Evolutionary conservation across 2,329 filamentous ascomycete genomes (phyloP), one percentile per base, ranked within the genome.

Genomic region (Phialemonium atrogriseum): DNA sequence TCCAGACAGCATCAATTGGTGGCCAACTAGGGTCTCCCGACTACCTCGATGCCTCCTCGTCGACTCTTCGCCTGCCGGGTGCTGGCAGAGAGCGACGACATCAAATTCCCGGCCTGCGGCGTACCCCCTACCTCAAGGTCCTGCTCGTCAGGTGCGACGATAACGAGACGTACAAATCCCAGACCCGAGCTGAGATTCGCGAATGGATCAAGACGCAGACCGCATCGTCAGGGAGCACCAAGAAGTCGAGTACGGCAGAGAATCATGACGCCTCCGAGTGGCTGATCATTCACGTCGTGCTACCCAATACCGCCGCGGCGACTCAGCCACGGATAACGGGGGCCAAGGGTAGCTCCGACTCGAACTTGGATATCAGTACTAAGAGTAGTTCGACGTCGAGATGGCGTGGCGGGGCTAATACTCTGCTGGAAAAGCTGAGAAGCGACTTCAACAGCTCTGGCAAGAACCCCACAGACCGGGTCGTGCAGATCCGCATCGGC

Each of bases 251-350:
- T 48, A 79, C 75, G 13, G 80, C 87, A 49, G 89, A 95, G 50
- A 91, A 93, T 40, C 91, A 98, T 50, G 89, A 98, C 62, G 89
- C 91, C 1, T 94, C 83, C 45, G 91, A 98, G 56, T 96, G 88
- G 84, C 66, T 98, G 42, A 84, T 98, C 33, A 52, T 98, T 14
- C 91, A 98, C 54, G 84, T 98, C 16, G 84, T 95, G 10, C 67
- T 94, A 12, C 88, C 89, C 10, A 88, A 94, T 41, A 89, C 85
- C 0, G 68, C 75, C 10, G 86, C 85, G 2, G 79, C 84, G 14
- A 83, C 78, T 2, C 85, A 93, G 50, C 84, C 85, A 10, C 71
- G 82, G 39, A 73, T 66, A 35, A 73, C 68, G 34, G 61, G 66
- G 33, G 68, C 71, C 40, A 56, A 53, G 15, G 52, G 68, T 2